Evolutionary conservation across 2,329 filamentous ascomycete genomes (phyloP), one percentile per base, ranked within the genome.

Genomic region (Aspergillus neoniger): DNA sequence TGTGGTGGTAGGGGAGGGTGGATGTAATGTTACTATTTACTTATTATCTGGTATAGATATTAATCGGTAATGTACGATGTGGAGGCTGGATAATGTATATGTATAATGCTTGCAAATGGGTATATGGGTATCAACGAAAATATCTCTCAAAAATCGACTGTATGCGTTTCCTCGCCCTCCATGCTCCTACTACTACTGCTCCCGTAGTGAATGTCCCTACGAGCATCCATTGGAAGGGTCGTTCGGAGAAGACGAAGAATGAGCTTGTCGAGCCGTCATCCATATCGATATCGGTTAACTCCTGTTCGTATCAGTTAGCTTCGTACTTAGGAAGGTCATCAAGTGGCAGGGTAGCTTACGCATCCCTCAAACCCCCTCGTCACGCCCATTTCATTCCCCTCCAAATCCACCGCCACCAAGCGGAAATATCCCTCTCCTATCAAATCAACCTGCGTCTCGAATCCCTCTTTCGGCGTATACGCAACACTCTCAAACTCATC

Each of bases 321-420:
- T 23, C 21, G 21, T 23, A 5, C 21, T 23, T 23, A 21, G 2
- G 2, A 21, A 21, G 21, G 21, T 21, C 21, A 21, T 21, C 21
- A 21, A 28, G 44, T 14, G 4, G 9, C 7, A 25, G 6, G 28
- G 28, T 30, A 14, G 21, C 55, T 30, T 41, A 51, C 52, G 23
- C 25, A 55, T 60, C 38, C 23, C 28, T 47, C 38, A 48, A 69
- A 52, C 7, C 65, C 54, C 7, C 63, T 60, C 1, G 69, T 68
- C n/a, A 55, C 58, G 2, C 68, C 67, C n/a, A 72, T 50, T 4
- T 63, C 58, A 12, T 68, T 61, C 3, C 66, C 67, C 2, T 67
- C 55, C 4, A 57, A 47, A 25, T 68, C 55, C 10, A 70, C 57
- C 8, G 70, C 70, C 7, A 58, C 59, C 6, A 71, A 41, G 12